Base-by-base conservation (phyloP, 192 early-diverging fungal species). In the Rhizoclosmatium sp. region DNA sequence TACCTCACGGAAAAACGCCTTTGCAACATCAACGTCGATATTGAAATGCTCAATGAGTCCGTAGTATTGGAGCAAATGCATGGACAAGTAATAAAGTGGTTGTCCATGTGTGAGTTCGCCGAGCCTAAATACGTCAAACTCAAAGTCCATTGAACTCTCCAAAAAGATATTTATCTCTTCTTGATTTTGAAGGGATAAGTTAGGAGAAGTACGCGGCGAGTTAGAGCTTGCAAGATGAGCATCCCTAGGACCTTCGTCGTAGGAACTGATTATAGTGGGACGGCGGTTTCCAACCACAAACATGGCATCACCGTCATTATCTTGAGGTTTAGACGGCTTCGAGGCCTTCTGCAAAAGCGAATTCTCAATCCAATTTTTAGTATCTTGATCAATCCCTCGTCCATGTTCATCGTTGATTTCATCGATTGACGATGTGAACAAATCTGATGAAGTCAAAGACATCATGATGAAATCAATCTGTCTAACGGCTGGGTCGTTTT, bases 61-160 rank as follows among this genome's bases (percentile, higher is more conserved):
- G 78, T 82, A 85, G 19, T 84, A 78, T 59, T 89, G 71, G 3
- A 90, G 51, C 4, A 89, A 62, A 78, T 90, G 83, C 54, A 78
- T 62, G n/a, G 82, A 82, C 47, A 89, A 64, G 68, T 85, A 88
- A 65, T 68, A 83, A 42, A 90, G 70, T 4, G 89, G 89, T 39
- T 82, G 62, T 2, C 88, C 88, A 40, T 87, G 66, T 21, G 88
- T 88, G 1, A 85, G 67, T 44, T 89, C 84, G 9, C 77, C 78
- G 14, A 91, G 80, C 51, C 80, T 47, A 66, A 88, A 90, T 4
- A 88, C 80, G 58, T 90, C 86, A 83, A 91, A 91, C 59, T 88
- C 85, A 19, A 60, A 71, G 14, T 76, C 75, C 44, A 75, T 82
- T 4, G 73, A 75, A 40, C 68, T 56, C 12, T 85, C 80, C 61